Evolutionary conservation across 2,329 filamentous ascomycete genomes (phyloP), one percentile per base, ranked within the genome.

Genomic region (Cadophora luteo-olivacea): DNA sequence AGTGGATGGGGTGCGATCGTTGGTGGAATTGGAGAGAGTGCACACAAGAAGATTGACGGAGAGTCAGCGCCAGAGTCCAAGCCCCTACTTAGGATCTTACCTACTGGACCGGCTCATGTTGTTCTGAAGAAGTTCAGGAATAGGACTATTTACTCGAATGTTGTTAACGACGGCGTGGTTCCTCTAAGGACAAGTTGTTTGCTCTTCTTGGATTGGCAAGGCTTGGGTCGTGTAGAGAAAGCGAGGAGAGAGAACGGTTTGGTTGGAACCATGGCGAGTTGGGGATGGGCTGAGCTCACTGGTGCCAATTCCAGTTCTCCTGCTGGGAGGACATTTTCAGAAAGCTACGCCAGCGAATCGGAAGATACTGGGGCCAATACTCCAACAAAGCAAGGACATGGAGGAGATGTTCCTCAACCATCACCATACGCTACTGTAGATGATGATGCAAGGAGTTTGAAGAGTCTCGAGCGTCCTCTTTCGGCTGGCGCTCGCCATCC

Each of bases 151-250:
- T 98, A 98, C 79, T 97, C 94, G 1, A 98, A 98, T 76, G 94
- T 98, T 14, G 95, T 98, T 73, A 98, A 98, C 77, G 95, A 98
- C 80, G 95, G 94, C 3, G 97, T 99, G 73, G 96, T 99, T 4
- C 96, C 96, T 2, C 82, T 99, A 41, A 89, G 96, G 25, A 99
- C 96, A 4, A 98, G 95, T 71, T 99, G 95, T 79, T 83, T 99
- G n/a, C 82, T 99, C 6, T 99, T 99, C 76, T 83, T 99, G 1
- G 96, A 99, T 78, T 99, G 96, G 96, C 92, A 94, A 80, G 96
- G 96, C 0, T 83, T 99, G 3, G 95, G 92, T 5, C 91, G 93
- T 49, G 96, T 99, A 1, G 94, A 98, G 73, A 99, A 99, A 80
- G 95, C 96, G 12, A 88, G 95, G 25, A 85, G 96, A 78, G 95